Evolutionary conservation across 169 alveolate genomes (phyloP), one percentile per base, ranked within the genome.

Genomic region (Miamiensis avidus): DNA sequence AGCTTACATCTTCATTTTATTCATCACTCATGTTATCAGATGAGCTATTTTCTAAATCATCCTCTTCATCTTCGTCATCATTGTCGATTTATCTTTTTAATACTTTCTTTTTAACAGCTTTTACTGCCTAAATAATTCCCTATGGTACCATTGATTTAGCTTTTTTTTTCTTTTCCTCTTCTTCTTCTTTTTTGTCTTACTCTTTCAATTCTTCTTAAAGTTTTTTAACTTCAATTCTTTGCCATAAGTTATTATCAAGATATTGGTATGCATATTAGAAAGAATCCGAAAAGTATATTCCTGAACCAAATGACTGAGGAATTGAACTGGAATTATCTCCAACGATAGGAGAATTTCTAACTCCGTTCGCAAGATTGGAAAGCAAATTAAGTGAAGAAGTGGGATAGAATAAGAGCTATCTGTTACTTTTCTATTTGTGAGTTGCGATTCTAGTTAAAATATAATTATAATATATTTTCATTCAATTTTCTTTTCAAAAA

Each of bases 281-380:
- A 83, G 65, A 83, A 78, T 85, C 89, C 20, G 93, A 81, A 6
- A 89, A 83, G 76, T 89, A 89, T 30, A 89, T 89, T 74, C 93
- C 93, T 64, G 77, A 82, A 0, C 93, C 93, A 74, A 78, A 85
- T 75, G 85, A 29, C 32, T 83, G 31, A 1, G 49, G 26, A 30
- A 87, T 82, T 11, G 87, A 84, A 76, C 78, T 78, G 31, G 90
- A 82, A 6, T 91, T 91, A 32, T 76, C 87, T 28, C 74, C 87
- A 65, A 65, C 29, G 29, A 65, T 0, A 25, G 0, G 34, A 72
- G 0, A 0, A 1, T 20, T 29, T 75, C 74, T 72, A 0, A 82
- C 64, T 73, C 87, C 87, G 72, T 82, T 34, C 0, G 87, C 74
- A 4, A 82, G 32, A 28, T 34, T 74, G 34, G 77, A 81, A 75